These are phyloP conservation scores for Musa troglodytarum DNA, from an alignment of 176 grass and related monocot species.

Conservation along the genomic window DNA sequence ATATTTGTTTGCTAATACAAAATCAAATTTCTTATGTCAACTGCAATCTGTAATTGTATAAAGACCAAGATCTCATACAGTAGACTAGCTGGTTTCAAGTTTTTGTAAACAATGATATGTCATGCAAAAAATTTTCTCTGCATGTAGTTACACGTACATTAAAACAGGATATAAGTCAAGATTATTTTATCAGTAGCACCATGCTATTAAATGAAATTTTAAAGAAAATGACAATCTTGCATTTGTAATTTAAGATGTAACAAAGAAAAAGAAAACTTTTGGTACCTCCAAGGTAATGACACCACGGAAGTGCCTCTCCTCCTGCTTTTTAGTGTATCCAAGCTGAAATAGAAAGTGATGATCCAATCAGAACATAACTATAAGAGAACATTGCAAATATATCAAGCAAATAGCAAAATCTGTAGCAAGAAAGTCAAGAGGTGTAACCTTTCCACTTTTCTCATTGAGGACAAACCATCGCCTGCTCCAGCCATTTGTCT, in stretches of 20 bases:
- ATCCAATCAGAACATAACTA: neutral
- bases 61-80: too few relatives aligned
- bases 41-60: too few relatives aligned
- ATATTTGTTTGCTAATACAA: too few relatives aligned
- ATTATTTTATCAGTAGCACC: neutral
- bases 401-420: neutral
- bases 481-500: constrained; percentile 67
- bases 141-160: neutral
- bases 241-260: neutral
- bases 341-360: constrained; percentile 28
- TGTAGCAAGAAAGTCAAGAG: neutral
- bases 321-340: constrained; percentile 86
- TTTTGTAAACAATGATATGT: neutral
- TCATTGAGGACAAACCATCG: constrained; percentile 92
- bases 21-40: too few relatives aligned
- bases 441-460: constrained; percentile 66
- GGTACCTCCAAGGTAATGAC: constrained; percentile 77
- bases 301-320: constrained; percentile 71
- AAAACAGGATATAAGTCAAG: neutral
- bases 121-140: neutral
- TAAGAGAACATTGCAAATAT: neutral
- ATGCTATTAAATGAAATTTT: neutral
- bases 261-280: constrained; percentile 4
- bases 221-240: neutral
- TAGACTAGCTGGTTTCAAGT: too few relatives aligned